Evolutionary conservation across 306 rosid species (phyloP).

Genomic region (Rosa lucieae): DNA sequence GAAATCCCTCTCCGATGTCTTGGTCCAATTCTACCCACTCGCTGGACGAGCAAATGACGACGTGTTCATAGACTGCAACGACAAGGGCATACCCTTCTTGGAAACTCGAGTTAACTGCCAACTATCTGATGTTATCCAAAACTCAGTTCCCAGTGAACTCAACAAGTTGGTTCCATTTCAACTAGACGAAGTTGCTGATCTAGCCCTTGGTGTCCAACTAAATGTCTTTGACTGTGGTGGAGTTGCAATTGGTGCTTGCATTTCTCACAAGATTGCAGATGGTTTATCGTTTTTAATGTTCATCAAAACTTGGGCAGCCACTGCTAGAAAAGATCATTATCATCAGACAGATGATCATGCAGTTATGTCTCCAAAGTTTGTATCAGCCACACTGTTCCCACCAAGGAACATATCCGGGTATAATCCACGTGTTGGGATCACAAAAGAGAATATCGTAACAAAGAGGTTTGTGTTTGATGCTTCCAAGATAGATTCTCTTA

Average conservation of each 20-base stretch:
- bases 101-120: slow-evolving; percentile 41
- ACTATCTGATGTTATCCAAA: slow-evolving; percentile 34
- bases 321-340: slow-evolving; percentile 19
- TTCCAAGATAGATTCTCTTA: slow-evolving; percentile 36
- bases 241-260: slow-evolving; percentile 46
- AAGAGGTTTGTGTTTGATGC: slow-evolving; percentile 52
- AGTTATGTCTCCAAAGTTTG: slow-evolving; percentile 34
- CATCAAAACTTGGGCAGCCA: slow-evolving; percentile 46
- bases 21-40: too few species aligned
- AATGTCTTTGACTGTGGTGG: slow-evolving; percentile 56
- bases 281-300: slow-evolving; percentile 43
- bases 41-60: slow-evolving; percentile 38
- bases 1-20: slow-evolving; percentile 46
- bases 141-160: slow-evolving; percentile 42
- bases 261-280: slow-evolving; percentile 59
- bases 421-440: slow-evolving; percentile 32
- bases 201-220: slow-evolving; percentile 50
- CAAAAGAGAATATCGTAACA: slow-evolving; percentile 34
- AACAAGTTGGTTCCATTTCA: slow-evolving; percentile 47
- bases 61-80: slow-evolving; percentile 42
- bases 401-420: slow-evolving; percentile 34
- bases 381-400: slow-evolving; percentile 52
- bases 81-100: slow-evolving; percentile 44
- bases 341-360: background rate
- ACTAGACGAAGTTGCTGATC: slow-evolving; percentile 31